A percentile compares a stretch with the other conserved stretches of the same genome.
These are phyloP conservation scores for Syzygium grande DNA, from an alignment of 345 rosid species.

Conservation along the genomic window DNA sequence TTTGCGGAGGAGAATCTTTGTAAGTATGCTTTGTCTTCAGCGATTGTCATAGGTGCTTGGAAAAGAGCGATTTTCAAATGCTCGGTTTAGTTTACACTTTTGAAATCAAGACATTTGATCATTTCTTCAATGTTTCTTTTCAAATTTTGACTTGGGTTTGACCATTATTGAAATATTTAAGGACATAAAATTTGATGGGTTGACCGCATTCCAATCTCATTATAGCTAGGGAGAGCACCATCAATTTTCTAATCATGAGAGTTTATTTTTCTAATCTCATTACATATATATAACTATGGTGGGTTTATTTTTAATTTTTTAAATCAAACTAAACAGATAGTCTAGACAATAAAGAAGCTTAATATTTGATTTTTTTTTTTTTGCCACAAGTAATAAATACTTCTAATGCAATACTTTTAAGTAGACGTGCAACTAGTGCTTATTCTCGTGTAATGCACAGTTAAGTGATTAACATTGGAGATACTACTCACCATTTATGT, in stretches of 20 bases:
- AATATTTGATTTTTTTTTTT: not conserved
- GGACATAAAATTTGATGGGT: not conserved
- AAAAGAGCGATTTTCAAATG: not conserved
- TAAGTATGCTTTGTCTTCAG: not conserved
- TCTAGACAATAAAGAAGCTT: not conserved
- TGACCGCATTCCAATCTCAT: not conserved
- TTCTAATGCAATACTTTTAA: not conserved
- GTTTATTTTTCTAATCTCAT: not conserved
- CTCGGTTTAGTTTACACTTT: not conserved
- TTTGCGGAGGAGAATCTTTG: not conserved
- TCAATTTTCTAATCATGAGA: not conserved
- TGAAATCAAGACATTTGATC: not conserved
- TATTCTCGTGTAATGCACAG: not conserved
- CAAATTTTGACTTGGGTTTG: not conserved
- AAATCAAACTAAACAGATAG: not conserved
- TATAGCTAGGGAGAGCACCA: not conserved
- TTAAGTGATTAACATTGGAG: not conserved
- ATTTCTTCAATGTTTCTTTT: not conserved
- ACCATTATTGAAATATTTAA: not conserved
- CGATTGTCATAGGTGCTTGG: not conserved
- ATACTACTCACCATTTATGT: not conserved
- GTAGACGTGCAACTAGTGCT: not conserved
- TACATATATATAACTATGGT: not conserved
- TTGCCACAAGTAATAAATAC: not conserved
- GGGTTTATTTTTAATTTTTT: not conserved